Conservation (phyloP, 345 rosid species). For the Syzygium aromaticum region DNA sequence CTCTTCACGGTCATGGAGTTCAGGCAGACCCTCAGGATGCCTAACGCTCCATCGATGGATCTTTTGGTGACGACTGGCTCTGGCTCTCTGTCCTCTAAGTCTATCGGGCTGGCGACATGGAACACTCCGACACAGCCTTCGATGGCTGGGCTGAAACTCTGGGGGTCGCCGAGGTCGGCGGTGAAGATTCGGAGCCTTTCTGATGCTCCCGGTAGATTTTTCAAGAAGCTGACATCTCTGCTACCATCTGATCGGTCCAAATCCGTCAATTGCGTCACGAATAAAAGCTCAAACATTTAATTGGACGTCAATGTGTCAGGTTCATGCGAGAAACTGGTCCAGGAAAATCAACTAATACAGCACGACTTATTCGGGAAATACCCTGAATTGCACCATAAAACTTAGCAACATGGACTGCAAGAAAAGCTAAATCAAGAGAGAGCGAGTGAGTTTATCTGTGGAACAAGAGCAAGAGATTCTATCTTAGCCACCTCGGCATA, state of each 20-base stretch:
- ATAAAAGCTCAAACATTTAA: not conserved
- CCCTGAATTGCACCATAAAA: not conserved
- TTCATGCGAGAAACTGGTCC: not conserved
- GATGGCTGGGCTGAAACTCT: constrained; percentile 15
- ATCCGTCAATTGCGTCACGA: not conserved
- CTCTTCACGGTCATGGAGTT: constrained; percentile 45
- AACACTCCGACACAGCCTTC: constrained; percentile 18
- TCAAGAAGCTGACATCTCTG: not conserved
- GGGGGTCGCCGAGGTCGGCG: constrained; percentile 13
- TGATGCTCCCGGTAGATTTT: not conserved
- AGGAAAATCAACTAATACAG: not conserved
- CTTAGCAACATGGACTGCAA: not conserved
- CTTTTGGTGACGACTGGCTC: constrained; percentile 36
- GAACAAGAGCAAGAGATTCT: not conserved
- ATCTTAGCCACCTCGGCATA: not conserved
- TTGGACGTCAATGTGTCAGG: not conserved
- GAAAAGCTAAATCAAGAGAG: not conserved
- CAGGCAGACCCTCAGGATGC: constrained; percentile 43
- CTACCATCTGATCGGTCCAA: not conserved
- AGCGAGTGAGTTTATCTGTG: too few species aligned
- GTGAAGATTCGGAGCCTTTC: constrained; percentile 22
- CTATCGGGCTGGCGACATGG: constrained; percentile 6
- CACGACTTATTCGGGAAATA: not conserved
- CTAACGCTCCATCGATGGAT: constrained; percentile 33
- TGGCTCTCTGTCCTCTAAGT: constrained; percentile 22